Evolutionary conservation across 768 basidiomycete genomes (phyloP).

Genomic region (Kwoniella bestiolae): DNA sequence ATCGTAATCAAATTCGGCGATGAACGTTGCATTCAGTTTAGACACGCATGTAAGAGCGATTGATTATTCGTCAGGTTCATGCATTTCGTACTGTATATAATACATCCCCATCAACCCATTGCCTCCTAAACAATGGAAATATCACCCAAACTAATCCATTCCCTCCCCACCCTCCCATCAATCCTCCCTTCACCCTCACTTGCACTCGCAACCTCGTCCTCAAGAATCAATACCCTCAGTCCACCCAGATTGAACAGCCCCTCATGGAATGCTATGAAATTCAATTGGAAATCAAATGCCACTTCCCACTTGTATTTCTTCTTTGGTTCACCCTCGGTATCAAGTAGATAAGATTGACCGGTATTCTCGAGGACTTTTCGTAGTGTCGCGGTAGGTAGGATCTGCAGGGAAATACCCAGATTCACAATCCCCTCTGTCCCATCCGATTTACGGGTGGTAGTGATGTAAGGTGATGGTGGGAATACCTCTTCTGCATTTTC

Average conservation of each 20-base stretch:
- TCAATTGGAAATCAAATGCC: slow-evolving; percentile 24
- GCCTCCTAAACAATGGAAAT: slow-evolving; percentile 35
- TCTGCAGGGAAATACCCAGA: slow-evolving; percentile 16
- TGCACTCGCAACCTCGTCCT: slow-evolving; percentile 13
- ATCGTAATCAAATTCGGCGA: no score
- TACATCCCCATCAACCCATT: no score
- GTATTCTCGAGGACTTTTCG: neutral
- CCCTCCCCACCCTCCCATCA: slow-evolving; percentile 24
- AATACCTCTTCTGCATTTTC: slow-evolving; percentile 19
- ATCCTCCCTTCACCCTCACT: neutral
- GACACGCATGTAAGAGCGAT: no score
- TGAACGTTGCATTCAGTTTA: no score
- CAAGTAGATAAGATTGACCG: neutral
- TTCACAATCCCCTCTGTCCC: neutral
- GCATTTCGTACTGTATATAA: no score
- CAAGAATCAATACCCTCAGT: slow-evolving; percentile 35
- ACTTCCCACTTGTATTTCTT: slow-evolving; percentile 37
- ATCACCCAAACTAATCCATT: slow-evolving; percentile 47
- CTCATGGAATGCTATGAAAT: slow-evolving; percentile 40
- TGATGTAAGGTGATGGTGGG: slow-evolving; percentile 32
- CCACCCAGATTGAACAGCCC: slow-evolving; percentile 40
- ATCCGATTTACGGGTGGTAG: no score
- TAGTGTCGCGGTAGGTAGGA: slow-evolving; percentile 10
- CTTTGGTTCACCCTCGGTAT: neutral
- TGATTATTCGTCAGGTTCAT: no score